A percentile compares a stretch with the other conserved stretches of the same genome.
phyloP scores from a whole-genome alignment of 306 rosid genomes.

The Fragaria nilgerrensis region DNA sequence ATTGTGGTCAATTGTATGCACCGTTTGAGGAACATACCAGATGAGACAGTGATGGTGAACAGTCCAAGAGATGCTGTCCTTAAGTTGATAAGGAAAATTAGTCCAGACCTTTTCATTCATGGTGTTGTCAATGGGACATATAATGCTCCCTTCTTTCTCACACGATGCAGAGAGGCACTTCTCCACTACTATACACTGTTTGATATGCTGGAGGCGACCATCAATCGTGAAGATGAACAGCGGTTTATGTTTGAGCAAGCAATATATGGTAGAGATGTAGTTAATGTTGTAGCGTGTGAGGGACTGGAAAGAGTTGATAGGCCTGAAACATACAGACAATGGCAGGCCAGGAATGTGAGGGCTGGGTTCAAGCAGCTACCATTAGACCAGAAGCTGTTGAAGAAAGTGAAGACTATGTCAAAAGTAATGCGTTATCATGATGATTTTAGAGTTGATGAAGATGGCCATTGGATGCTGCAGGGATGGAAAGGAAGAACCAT shows the following conservation, averaged over 20 bases:
- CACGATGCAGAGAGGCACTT: slow-evolving; percentile 28
- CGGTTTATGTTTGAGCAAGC: slow-evolving; percentile 29
- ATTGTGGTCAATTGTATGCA: slow-evolving; percentile 26
- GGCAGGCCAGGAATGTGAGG: slow-evolving; percentile 29
- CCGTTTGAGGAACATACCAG: slow-evolving; percentile 23
- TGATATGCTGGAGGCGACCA: slow-evolving; percentile 26
- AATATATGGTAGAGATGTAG: slow-evolving; percentile 20
- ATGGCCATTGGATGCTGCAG: slow-evolving; percentile 37
- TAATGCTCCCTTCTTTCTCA: slow-evolving; percentile 24
- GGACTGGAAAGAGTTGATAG: slow-evolving; percentile 37
- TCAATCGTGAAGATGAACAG: slow-evolving; percentile 17
- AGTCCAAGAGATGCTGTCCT: slow-evolving; percentile 32
- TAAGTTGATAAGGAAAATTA: slow-evolving; percentile 25
- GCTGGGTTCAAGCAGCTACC: slow-evolving; percentile 38
- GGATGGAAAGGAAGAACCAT: slow-evolving; percentile 34
- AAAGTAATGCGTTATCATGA: slow-evolving; percentile 20
- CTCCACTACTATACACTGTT: slow-evolving; percentile 25
- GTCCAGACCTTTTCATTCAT: slow-evolving; percentile 29
- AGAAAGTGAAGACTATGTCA: slow-evolving; percentile 1
- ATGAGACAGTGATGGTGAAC: slow-evolving; percentile 18
- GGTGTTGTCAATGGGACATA: slow-evolving; percentile 34
- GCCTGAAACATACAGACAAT: slow-evolving; percentile 37
- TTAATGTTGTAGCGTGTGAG: slow-evolving; percentile 37
- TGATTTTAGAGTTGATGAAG: slow-evolving; percentile 29
- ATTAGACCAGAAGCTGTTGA: slow-evolving; percentile 20